A percentile compares a stretch with the other conserved stretches of the same genome.
Evolutionary conservation across 768 basidiomycete genomes (phyloP).

Genomic region (Kwoniella sp.): DNA sequence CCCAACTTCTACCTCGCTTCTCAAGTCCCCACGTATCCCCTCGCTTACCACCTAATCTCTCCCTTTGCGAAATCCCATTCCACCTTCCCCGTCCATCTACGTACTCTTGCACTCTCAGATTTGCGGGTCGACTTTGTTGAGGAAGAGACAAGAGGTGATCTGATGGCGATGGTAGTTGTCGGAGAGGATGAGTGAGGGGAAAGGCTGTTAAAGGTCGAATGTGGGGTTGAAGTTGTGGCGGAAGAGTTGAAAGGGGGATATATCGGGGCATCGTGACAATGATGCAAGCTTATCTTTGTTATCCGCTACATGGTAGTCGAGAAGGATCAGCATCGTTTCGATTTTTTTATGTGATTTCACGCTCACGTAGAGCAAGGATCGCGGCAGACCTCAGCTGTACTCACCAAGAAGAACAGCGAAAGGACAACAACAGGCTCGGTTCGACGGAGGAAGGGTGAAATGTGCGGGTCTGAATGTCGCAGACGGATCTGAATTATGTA

Average conservation of each 20-base stretch:
- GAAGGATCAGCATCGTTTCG: too few species aligned
- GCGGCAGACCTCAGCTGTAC: too few species aligned
- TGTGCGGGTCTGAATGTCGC: too few species aligned
- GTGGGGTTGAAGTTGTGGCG: conserved; percentile 13
- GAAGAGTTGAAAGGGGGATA: conserved; percentile 20
- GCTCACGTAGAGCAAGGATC: too few species aligned
- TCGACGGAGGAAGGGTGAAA: too few species aligned
- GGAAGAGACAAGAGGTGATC: conserved; percentile 15
- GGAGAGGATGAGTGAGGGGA: conserved; percentile 17
- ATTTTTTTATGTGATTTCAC: too few species aligned
- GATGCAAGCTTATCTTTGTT: neutral
- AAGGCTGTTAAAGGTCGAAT: conserved; percentile 22
- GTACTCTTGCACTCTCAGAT: conserved; percentile 40
- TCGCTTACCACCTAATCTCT: conserved; percentile 25
- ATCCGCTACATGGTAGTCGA: too few species aligned
- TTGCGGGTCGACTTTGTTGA: conserved; percentile 25
- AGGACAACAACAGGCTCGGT: too few species aligned
- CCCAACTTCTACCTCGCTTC: conserved; percentile 29
- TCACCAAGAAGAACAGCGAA: too few species aligned
- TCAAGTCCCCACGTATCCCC: conserved; percentile 21
- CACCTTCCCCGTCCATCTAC: conserved; percentile 33
- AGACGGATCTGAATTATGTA: too few species aligned
- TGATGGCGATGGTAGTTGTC: conserved; percentile 23
- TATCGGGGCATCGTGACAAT: conserved; percentile 25
- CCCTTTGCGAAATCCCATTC: conserved; percentile 25